These are phyloP conservation scores for Globisporangium viniferum DNA, from an alignment of 352 stramenopile species.

Conservation along the genomic window DNA sequence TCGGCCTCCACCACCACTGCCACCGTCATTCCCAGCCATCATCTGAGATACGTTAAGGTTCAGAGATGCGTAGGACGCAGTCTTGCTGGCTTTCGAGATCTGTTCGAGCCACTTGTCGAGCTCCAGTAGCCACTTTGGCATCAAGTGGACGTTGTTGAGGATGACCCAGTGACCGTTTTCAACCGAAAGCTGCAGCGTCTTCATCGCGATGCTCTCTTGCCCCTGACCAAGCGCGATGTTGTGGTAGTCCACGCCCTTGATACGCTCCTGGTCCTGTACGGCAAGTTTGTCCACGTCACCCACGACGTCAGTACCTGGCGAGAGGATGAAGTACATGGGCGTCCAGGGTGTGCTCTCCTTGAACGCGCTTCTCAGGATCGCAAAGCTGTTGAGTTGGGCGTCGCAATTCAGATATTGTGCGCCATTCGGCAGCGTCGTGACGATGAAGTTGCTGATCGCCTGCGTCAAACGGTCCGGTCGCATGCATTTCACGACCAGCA, in stretches of 20 bases:
- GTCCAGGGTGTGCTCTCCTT: conserved; percentile 92
- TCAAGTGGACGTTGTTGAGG: conserved; percentile 94
- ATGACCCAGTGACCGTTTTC: conserved; percentile 95
- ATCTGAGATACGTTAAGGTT: conserved; percentile 18
- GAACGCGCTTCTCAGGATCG: conserved; percentile 93
- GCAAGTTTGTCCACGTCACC: conserved; percentile 95
- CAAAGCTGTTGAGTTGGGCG: conserved; percentile 92
- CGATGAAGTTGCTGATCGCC: conserved; percentile 94
- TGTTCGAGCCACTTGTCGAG: conserved; percentile 92
- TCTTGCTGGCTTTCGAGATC: conserved; percentile 55
- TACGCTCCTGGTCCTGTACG: conserved; percentile 86
- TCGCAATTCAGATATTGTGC: conserved; percentile 82
- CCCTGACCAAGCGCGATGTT: conserved; percentile 94
- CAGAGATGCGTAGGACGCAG: conserved; percentile 41
- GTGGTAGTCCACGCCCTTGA: conserved; percentile 95
- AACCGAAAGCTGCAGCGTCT: conserved; percentile 77
- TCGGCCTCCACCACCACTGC: conserved; percentile 6
- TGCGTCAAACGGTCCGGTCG: conserved; percentile 92
- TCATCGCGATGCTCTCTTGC: conserved; percentile 91
- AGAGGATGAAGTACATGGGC: conserved; percentile 98
- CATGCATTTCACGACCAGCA: conserved; percentile 94
- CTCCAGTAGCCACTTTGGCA: conserved; percentile 92
- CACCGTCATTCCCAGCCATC: background rate
- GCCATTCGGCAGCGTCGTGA: conserved; percentile 66
- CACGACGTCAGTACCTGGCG: conserved; percentile 95